phyloP scores from a whole-genome alignment of 768 basidiomycete genomes.

The Mycena rosella region DNA sequence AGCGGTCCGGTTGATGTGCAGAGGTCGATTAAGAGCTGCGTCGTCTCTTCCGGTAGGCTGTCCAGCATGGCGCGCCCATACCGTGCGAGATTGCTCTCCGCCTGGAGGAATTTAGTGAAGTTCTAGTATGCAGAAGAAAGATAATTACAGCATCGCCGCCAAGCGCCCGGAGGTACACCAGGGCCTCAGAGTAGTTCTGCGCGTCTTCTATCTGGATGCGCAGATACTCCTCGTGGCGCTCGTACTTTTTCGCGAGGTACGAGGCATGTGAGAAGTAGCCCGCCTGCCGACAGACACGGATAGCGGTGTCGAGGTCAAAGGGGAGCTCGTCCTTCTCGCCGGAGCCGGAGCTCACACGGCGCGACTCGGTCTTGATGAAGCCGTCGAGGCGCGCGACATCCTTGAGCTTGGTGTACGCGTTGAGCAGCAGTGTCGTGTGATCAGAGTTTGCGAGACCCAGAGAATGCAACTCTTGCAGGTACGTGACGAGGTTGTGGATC shows the following conservation, averaged over 20 bases:
- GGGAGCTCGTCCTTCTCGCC: constrained; percentile 80
- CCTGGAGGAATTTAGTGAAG: constrained; percentile 55
- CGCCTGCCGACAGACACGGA: constrained; percentile 95
- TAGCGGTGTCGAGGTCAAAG: constrained; percentile 97
- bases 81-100: constrained; percentile 86
- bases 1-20: constrained; percentile 79
- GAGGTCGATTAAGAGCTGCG: constrained; percentile 90
- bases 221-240: constrained; percentile 92
- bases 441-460: constrained; percentile 93
- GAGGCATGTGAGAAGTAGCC: constrained; percentile 96
- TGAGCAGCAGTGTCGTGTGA: constrained; percentile 95
- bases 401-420: constrained; percentile 97
- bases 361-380: constrained; percentile 92
- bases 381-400: constrained; percentile 89
- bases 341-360: constrained; percentile 49
- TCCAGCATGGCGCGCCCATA: constrained; percentile 91
- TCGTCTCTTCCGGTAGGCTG: constrained; percentile 89
- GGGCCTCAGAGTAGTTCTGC: constrained; percentile 82
- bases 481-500: constrained; percentile 94
- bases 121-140: neutral
- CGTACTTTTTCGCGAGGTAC: constrained; percentile 93
- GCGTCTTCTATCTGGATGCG: constrained; percentile 96
- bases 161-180: constrained; percentile 82
- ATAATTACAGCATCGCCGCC: constrained; percentile 82
- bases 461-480: constrained; percentile 94